phyloP scores from a whole-genome alignment of 352 stramenopile genomes.

The Blastocystis sp. region DNA sequence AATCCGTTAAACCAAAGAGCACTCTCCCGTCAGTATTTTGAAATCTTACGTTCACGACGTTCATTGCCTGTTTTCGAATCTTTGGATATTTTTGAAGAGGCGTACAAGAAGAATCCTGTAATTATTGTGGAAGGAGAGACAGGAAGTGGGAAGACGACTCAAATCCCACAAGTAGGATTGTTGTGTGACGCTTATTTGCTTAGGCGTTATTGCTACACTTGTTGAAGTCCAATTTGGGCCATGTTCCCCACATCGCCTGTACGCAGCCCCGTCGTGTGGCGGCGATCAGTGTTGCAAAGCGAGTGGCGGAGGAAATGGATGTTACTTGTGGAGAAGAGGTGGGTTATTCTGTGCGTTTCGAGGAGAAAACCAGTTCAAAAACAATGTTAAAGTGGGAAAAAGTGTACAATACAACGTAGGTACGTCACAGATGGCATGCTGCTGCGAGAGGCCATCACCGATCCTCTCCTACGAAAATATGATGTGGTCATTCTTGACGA shows the following conservation, averaged over 20 bases:
- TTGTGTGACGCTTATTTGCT: background rate
- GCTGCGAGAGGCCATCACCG: constrained; percentile 89
- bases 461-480: constrained; percentile 89
- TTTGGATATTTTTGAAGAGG: constrained; percentile 75
- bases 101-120: constrained; percentile 78
- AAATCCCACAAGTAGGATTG: constrained; percentile 60
- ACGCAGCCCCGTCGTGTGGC: constrained; percentile 58
- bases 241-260: constrained; percentile 54
- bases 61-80: constrained; percentile 84
- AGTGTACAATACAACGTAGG: background rate
- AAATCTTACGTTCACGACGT: constrained; percentile 76
- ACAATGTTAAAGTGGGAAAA: constrained; percentile 72
- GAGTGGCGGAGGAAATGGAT: constrained; percentile 68
- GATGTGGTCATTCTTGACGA: constrained; percentile 93
- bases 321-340: constrained; percentile 90
- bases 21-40: constrained; percentile 82
- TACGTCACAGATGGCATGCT: constrained; percentile 88
- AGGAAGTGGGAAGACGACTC: constrained; percentile 63
- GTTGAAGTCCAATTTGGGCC: background rate
- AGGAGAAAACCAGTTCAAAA: constrained; percentile 80
- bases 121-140: constrained; percentile 69
- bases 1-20: constrained; percentile 82
- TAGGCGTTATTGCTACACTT: constrained; percentile 54
- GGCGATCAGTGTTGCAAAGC: constrained; percentile 30
- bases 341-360: constrained; percentile 98